Percentiles rank a stretch among this genome's conserved stretches.
phyloP scores from a whole-genome alignment of 2,329 filamentous ascomycete genomes.

The Chrysosporium queenslandicum region DNA sequence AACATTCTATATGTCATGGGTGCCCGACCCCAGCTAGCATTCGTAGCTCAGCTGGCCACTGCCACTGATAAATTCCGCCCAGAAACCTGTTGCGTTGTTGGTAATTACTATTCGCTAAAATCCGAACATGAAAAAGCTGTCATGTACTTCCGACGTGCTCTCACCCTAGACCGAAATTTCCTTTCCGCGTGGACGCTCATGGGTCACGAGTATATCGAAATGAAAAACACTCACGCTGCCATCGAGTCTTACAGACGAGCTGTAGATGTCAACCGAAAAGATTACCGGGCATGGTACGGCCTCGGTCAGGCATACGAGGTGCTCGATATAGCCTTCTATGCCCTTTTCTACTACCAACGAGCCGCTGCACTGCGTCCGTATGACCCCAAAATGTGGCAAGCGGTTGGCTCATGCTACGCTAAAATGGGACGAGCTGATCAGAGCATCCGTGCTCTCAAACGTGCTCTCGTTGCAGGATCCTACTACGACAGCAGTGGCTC shows the following conservation, averaged over 20 bases:
- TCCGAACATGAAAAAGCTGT: conserved; percentile 97
- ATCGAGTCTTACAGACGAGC: conserved; percentile 94
- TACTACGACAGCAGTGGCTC: conserved; percentile 59
- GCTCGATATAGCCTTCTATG: conserved; percentile 95
- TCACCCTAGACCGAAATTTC: conserved; percentile 82
- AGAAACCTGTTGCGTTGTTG: conserved; percentile 91
- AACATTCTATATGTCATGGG: conserved; percentile 95
- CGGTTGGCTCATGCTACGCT: conserved; percentile 81
- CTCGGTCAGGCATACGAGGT: conserved; percentile 95
- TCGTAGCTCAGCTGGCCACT: conserved; percentile 81
- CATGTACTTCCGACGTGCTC: conserved; percentile 87
- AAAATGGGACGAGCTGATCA: conserved; percentile 81
- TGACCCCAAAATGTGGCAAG: conserved; percentile 98
- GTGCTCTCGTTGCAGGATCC: conserved; percentile 76
- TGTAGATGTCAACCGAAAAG: conserved; percentile 88
- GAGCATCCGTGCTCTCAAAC: conserved; percentile 89
- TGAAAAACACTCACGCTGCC: conserved; percentile 96
- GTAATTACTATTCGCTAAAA: conserved; percentile 91
- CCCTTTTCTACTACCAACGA: conserved; percentile 94
- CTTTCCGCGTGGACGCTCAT: conserved; percentile 96
- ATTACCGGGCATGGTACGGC: conserved; percentile 97
- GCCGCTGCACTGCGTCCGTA: conserved; percentile 87
- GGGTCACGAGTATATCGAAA: conserved; percentile 96
- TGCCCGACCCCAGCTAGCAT: conserved; percentile 76
- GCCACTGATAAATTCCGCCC: conserved; percentile 91